Evolutionary conservation across 495 filamentous ascomycete genomes (phyloP).

Genomic region (Zalerion maritima): DNA sequence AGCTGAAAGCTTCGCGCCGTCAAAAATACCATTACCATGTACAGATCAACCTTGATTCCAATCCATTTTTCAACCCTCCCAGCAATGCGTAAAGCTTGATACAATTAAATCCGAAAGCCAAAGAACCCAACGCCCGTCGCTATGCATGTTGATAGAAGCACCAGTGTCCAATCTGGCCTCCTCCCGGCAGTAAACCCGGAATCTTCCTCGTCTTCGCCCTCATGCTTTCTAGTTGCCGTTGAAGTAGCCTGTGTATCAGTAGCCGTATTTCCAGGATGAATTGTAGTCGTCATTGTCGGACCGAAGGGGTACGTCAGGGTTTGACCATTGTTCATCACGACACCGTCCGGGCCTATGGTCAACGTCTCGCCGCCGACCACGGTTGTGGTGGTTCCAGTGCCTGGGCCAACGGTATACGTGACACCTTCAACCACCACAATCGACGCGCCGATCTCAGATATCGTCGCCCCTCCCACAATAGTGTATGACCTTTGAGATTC

Average conservation of each 20-base stretch:
- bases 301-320: conserved; percentile 29
- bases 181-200: conserved; percentile 5
- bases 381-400: conserved; percentile 18
- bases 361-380: conserved; percentile 26
- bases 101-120: conserved; percentile 6
- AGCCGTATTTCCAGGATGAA: conserved; percentile 14
- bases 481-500: conserved; percentile 22
- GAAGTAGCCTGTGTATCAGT: conserved; percentile 9
- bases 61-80: background rate
- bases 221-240: conserved; percentile 9
- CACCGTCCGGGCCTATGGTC: conserved; percentile 25
- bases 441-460: conserved; percentile 33
- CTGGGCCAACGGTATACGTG: conserved; percentile 29
- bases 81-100: background rate
- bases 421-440: conserved; percentile 31
- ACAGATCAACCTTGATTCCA: conserved; percentile 4
- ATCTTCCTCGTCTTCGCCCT: conserved; percentile 1
- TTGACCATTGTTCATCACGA: conserved; percentile 26
- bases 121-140: conserved; percentile 13
- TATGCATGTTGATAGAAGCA: conserved; percentile 6
- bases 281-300: conserved; percentile 19
- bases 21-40: conserved; percentile 2
- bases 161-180: conserved; percentile 3
- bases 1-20: conserved; percentile 6
- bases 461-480: conserved; percentile 30